Evolutionary conservation across 2,329 filamentous ascomycete genomes (phyloP).

Genomic region (Fusarium heterosporum): DNA sequence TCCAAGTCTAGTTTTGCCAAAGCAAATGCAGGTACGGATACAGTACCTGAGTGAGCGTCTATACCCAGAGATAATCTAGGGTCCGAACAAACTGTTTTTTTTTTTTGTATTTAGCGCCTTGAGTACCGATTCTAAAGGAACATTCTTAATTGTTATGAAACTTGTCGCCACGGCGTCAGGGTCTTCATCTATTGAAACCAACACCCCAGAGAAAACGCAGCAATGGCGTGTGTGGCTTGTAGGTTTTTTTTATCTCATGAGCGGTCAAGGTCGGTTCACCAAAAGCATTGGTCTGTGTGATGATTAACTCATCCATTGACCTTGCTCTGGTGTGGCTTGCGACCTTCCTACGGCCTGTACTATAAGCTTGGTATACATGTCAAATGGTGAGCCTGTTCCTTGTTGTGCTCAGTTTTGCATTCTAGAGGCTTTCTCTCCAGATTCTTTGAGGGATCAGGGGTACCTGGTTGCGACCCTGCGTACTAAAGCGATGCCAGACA

Average conservation of each 20-base stretch:
- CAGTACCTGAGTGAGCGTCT: too few relatives aligned
- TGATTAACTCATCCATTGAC: neutral
- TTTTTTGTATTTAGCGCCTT: too few relatives aligned
- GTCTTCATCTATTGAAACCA: neutral
- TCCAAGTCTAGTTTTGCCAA: too few relatives aligned
- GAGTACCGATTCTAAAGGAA: neutral
- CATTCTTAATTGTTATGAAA: neutral
- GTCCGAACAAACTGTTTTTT: too few relatives aligned
- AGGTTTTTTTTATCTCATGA: neutral
- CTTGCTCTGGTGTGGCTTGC: neutral
- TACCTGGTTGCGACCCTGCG: conserved; percentile 9
- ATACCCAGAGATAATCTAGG: too few relatives aligned
- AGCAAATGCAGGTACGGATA: too few relatives aligned
- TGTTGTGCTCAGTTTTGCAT: conserved; percentile 22
- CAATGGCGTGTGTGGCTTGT: neutral
- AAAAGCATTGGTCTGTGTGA: neutral
- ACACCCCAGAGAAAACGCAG: neutral
- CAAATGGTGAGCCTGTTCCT: conserved; percentile 10
- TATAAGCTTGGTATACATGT: conserved; percentile 20
- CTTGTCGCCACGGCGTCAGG: neutral
- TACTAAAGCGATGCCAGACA: conserved; percentile 25
- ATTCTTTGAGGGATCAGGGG: conserved; percentile 28
- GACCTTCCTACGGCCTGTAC: conserved; percentile 19
- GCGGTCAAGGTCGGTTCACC: neutral
- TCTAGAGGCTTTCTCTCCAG: conserved; percentile 35